Percentiles rank a stretch among this genome's conserved stretches.
Evolutionary conservation across 257 asterid genomes (phyloP).

Genomic region (Primulina huaijiensis): DNA sequence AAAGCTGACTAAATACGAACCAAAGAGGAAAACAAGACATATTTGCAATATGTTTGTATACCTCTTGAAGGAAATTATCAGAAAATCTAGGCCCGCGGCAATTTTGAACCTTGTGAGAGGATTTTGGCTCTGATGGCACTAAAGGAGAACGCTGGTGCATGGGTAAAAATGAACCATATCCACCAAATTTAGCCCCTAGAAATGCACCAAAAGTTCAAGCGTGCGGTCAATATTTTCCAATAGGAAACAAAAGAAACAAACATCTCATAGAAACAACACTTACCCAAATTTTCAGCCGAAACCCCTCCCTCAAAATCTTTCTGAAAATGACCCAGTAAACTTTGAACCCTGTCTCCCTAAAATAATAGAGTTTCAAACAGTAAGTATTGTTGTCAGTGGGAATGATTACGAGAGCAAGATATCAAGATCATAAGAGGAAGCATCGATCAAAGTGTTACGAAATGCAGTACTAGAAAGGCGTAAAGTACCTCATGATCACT

Average conservation of each 20-base stretch:
- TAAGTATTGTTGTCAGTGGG: constrained; percentile 16
- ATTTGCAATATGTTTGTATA: constrained; percentile 28
- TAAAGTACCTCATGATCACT: neutral
- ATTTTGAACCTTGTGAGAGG: constrained; percentile 57
- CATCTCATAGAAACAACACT: constrained; percentile 32
- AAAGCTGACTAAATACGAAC: constrained; percentile 29
- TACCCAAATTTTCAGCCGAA: constrained; percentile 81
- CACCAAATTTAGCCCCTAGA: constrained; percentile 88
- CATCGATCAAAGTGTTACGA: constrained; percentile 1
- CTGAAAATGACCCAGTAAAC: constrained; percentile 81
- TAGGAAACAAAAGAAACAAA: constrained; percentile 24
- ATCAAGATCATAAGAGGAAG: constrained; percentile 12
- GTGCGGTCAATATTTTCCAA: constrained; percentile 25
- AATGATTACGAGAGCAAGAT: constrained; percentile 12
- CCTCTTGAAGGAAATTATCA: constrained; percentile 45
- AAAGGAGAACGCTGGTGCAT: constrained; percentile 74
- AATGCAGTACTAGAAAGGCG: constrained; percentile 16
- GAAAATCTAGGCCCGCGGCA: constrained; percentile 45
- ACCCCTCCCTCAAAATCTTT: constrained; percentile 92
- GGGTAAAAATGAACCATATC: constrained; percentile 88
- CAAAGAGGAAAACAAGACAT: constrained; percentile 25
- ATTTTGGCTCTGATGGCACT: constrained; percentile 52
- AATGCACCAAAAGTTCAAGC: constrained; percentile 28
- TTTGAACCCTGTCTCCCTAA: constrained; percentile 82
- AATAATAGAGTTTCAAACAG: constrained; percentile 25